Conservation (phyloP, 805 yeast genomes). For the Sugiyamaella lignohabitans region DNA sequence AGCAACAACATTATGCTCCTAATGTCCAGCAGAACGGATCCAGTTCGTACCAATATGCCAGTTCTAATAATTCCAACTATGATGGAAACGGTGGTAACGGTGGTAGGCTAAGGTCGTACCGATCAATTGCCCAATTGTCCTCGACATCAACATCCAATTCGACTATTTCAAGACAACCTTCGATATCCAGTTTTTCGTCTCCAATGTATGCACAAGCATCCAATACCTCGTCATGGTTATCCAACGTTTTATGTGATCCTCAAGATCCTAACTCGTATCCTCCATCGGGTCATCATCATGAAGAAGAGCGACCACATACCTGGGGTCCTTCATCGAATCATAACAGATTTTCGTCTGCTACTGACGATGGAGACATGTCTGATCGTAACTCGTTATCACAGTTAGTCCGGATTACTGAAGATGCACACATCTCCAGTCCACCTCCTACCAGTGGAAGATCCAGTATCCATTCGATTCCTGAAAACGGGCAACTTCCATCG, state of each 20-base stretch:
- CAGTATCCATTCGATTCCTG: slow-evolving; percentile 5
- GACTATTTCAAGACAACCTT: slow-evolving; percentile 16
- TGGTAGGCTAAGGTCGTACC: slow-evolving; percentile 11
- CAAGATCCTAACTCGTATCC: slow-evolving; percentile 5
- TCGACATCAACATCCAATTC: slow-evolving; percentile 6
- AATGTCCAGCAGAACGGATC: neutral
- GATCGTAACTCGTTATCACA: slow-evolving; percentile 23
- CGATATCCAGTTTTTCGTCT: slow-evolving; percentile 18
- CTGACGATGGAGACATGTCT: slow-evolving; percentile 18
- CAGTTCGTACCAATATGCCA: neutral
- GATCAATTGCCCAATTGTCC: slow-evolving; percentile 13
- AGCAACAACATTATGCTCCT: slow-evolving; percentile 7
- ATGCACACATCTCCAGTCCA: slow-evolving; percentile 21
- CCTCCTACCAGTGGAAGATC: slow-evolving; percentile 6
- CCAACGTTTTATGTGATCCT: slow-evolving; percentile 22
- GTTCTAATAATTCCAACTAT: neutral
- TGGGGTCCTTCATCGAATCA: slow-evolving; percentile 26
- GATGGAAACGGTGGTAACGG: too few species aligned
- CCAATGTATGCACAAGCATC: slow-evolving; percentile 19
- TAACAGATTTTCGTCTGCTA: slow-evolving; percentile 19
- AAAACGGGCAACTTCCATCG: neutral
- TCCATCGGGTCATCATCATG: slow-evolving; percentile 1
- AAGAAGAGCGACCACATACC: slow-evolving; percentile 26
- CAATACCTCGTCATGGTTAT: slow-evolving; percentile 24
- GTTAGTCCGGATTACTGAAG: slow-evolving; percentile 21